Evolutionary conservation across 106 monocot species (phyloP).

Genomic region (Apostasia shenzhenica): DNA sequence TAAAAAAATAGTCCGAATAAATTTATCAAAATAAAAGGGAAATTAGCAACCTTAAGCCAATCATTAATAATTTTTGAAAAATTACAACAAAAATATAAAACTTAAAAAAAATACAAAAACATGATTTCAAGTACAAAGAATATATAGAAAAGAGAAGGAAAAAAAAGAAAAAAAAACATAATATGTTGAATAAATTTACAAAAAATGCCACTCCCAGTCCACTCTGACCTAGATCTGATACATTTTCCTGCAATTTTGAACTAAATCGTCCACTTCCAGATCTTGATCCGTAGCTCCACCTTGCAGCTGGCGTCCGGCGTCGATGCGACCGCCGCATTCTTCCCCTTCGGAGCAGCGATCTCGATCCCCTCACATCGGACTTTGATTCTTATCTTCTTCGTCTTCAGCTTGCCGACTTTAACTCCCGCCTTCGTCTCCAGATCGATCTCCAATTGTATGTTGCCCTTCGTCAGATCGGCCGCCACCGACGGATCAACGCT

Average conservation of each 20-base stretch:
- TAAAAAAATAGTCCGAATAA: too few relatives aligned
- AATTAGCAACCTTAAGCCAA: too few relatives aligned
- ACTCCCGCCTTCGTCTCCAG: slow-evolving; percentile 61
- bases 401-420: slow-evolving; percentile 32
- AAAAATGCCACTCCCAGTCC: too few relatives aligned
- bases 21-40: too few relatives aligned
- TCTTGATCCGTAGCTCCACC: slow-evolving; percentile 62
- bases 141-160: too few relatives aligned
- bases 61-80: too few relatives aligned
- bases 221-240: too few relatives aligned
- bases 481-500: slow-evolving; percentile 18
- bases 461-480: slow-evolving; percentile 33
- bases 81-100: too few relatives aligned
- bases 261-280: slow-evolving; percentile 76
- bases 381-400: slow-evolving; percentile 39
- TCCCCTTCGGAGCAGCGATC: slow-evolving; percentile 31
- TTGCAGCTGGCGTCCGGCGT: slow-evolving; percentile 32
- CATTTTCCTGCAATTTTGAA: neutral
- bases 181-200: too few relatives aligned
- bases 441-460: slow-evolving; percentile 23
- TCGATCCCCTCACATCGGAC: slow-evolving; percentile 34
- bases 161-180: too few relatives aligned
- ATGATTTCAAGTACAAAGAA: too few relatives aligned
- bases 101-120: too few relatives aligned
- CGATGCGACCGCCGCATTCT: slow-evolving; percentile 5